Evolutionary conservation across 2,329 filamentous ascomycete species (phyloP), one percentile per base, ranked within the genome.

Genomic region (Monosporascus sp.): DNA sequence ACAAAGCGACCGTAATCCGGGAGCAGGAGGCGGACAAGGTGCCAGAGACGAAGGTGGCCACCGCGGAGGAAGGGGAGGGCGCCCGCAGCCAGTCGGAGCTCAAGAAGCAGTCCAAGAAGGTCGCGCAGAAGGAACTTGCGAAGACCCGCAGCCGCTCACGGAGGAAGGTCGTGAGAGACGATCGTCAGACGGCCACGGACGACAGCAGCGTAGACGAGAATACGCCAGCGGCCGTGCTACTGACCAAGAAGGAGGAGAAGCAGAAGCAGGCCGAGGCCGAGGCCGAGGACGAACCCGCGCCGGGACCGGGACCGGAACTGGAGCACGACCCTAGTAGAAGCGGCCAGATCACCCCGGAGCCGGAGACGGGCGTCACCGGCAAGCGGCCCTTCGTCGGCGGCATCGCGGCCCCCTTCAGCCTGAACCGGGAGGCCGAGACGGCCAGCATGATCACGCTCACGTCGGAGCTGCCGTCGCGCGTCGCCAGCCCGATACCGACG

Each of bases 381-480:
- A 87, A 85, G 62, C 74, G 88, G 3, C 85, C 87, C 0, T 84
- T 83, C 46, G 75, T 88, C 6, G 83, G 82, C 20, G 85, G 86
- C 0, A 81, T 90, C 25, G 86, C 88, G 0, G 79, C 89, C 60
- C 88, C 88, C 0, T 92, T 92, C 63, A 87, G 81, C 52, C 67
- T 92, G 15, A 79, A 79, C 50, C 80, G 79, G 58, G 79, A 86
- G 20, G 79, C 80, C 2, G 79, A 82, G 4, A 87, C 83, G 18
- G 85, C 85, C 1, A 90, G 86, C 70, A 89, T 87, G 79, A 71
- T 86, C 50, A 90, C 87, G 0, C 69, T 90, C 20, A 72, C 75
- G 37, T 82, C 80, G 9, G 68, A 70, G 5, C 67, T 64, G 14
- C 64, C 62, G 5, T 69, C 67, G 57, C 64, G 66, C 6, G 57